Base-by-base conservation (phyloP, 495 filamentous ascomycete species). In the Penicillium crystallinum region DNA sequence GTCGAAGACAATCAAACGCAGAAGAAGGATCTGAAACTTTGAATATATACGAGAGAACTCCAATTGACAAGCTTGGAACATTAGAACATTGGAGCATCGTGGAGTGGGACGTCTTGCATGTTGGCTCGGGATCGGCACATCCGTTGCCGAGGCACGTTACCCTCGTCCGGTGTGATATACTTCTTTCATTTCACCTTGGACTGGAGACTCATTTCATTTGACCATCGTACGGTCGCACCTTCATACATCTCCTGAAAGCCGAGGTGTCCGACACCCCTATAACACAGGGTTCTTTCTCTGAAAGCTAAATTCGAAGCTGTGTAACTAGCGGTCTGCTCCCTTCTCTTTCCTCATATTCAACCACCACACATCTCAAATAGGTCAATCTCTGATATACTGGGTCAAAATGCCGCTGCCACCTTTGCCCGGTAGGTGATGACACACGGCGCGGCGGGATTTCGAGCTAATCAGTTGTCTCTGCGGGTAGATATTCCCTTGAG, bases 401-500 rank as follows among this genome's bases (percentile, higher is more conserved):
- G 18, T 10, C 49, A 52, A 10, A 44, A 52, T 52, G 49, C 45
- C 45, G n/a, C 22, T 52, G n/a, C 49, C 48, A 42, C 21, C 25
- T 15, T 25, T 51, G 4, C 40, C 61, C 30, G 53, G 61, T 64
- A 50, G 17, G 46, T 51, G 9, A 31, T 29, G 14, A 14, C 15
- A 4, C 19, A 15, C 10, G 14, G 3, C 6, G 6, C 19, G 30
- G 15, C 5, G 8, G 3, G 6, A 42, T 27, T 12, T 7, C 9
- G 8, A 29, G 15, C 46, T 48, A 48, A 48, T 21, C 36, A 23
- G 8, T 21, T 33, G 11, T 31, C n/a, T 22, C n/a, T 15, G 19
- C 31, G 4, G 14, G 9, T 31, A 74, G 72, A 69, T 37, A 43
- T 78, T 33, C 71, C 77, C 31, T 52, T 74, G 27, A 58, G 80